Base-by-base conservation (phyloP, 1,284 basidiomycete genomes). In the Pseudozyma pruni region DNA sequence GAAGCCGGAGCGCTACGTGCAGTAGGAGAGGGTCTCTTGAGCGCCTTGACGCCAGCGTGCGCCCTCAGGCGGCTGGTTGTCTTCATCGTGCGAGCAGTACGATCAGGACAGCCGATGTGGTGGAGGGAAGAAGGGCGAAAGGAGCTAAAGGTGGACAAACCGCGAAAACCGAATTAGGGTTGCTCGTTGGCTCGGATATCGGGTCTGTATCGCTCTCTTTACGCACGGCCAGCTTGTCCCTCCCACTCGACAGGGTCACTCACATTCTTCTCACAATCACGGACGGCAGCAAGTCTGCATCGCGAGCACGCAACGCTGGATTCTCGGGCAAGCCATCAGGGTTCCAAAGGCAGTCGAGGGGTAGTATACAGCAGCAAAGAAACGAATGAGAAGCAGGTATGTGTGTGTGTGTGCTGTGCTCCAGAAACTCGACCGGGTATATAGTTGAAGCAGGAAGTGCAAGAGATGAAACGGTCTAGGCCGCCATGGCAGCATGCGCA, bases 291-390 rank as follows among this genome's bases (percentile, higher is more conserved):
- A n/a, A 41, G 14, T 16, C 10, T 10, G 13, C 11, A 1, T 23
- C 39, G 27, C 39, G 3, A 25, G 22, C 27, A 43, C 31, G 31
- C 42, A 13, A 16, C 10, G 1, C 7, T 32, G 33, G 22, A 45
- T 4, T n/a, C n/a, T n/a, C n/a, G n/a, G 34, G 16, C 20, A n/a
- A 38, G 34, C n/a, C 25, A 8, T 33, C n/a, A 19, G 14, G 33
- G 37, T 17, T 27, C 42, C 22, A 38, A 29, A n/a, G 27, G 6
- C 27, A 7, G 17, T 19, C 23, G 29, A 22, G 19, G 17, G 37
- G 38, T 58, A 59, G 23, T 50, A 59, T 54, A 59, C 50, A 59
- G 51, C 51, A 48, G 22, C 14, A 43, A 52, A 44, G 33, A 40
- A 32, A 41, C 10, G 19, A 48, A 35, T 20, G 17, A 22, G 29